These are phyloP conservation scores for Perkinsus chesapeaki DNA, from an alignment of 169 alveolate species.

Conservation along the genomic window DNA sequence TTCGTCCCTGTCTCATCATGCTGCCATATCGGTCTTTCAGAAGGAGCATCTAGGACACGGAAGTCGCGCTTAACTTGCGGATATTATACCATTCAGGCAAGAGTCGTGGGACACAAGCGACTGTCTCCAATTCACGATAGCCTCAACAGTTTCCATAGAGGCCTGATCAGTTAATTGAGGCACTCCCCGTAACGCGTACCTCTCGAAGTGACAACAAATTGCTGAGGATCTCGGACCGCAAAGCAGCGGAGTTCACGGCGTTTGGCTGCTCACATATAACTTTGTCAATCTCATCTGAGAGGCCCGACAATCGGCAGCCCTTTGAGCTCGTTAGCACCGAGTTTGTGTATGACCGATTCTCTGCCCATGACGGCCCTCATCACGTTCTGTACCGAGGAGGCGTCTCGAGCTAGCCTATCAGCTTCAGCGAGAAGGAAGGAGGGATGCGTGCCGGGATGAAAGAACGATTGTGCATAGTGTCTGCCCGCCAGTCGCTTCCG, in stretches of 20 bases:
- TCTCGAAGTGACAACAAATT: background rate
- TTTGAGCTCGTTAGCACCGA: no score
- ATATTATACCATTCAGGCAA: background rate
- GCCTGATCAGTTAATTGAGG: background rate
- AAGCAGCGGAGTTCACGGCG: background rate
- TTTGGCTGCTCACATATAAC: background rate
- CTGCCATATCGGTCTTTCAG: background rate
- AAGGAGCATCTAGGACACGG: background rate
- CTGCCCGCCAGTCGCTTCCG: no score
- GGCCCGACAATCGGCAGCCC: background rate
- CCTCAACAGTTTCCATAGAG: constrained; percentile 9
- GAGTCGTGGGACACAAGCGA: background rate
- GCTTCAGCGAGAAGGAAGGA: background rate
- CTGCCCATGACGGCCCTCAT: background rate
- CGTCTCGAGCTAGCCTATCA: background rate
- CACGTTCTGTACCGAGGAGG: background rate
- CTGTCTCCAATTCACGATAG: constrained; percentile 11
- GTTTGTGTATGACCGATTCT: background rate
- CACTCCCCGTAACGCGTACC: background rate
- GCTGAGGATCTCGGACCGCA: background rate
- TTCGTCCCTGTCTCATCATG: background rate
- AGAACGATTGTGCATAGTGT: background rate
- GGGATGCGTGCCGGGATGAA: background rate
- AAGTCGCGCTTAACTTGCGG: no score
- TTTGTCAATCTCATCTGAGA: background rate